Conservation (phyloP, 306 rosid genomes). For the Datisca glomerata region DNA sequence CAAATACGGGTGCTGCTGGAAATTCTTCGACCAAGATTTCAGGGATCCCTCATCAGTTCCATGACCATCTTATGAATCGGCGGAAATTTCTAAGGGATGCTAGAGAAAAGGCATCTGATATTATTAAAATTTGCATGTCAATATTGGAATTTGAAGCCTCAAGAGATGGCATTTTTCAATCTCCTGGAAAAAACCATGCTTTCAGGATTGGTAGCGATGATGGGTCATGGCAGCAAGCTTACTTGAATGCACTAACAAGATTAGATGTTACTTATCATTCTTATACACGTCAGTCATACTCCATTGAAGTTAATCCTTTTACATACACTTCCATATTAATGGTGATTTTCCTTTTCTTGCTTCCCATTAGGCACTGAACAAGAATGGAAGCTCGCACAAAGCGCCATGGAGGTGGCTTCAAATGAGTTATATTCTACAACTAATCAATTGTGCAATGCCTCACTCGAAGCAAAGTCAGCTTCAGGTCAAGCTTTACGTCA, state of each 20-base stretch:
- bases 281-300: conserved; percentile 66
- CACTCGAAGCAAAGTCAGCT: conserved; percentile 79
- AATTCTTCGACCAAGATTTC: conserved; percentile 47
- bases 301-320: too few relatives aligned
- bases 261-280: conserved; percentile 73
- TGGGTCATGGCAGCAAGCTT: conserved; percentile 79
- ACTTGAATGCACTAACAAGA: conserved; percentile 61
- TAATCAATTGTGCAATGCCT: conserved; percentile 60
- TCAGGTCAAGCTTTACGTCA: conserved; percentile 40
- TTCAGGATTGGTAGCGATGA: conserved; percentile 46
- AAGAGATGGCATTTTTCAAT: conserved; percentile 61
- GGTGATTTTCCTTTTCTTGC: conserved; percentile 8
- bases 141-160: conserved; percentile 86
- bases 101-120: conserved; percentile 73
- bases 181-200: conserved; percentile 56
- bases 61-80: conserved; percentile 67
- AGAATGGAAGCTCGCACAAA: conserved; percentile 88
- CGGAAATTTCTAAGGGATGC: conserved; percentile 62
- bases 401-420: conserved; percentile 83
- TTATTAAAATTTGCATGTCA: conserved; percentile 60
- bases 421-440: conserved; percentile 58
- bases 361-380: conserved; percentile 68
- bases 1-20: conserved; percentile 50
- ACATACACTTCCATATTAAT: too few relatives aligned
- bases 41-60: conserved; percentile 91